Conservation (phyloP, 352 stramenopile species). For the Pythium periplocum region DNA sequence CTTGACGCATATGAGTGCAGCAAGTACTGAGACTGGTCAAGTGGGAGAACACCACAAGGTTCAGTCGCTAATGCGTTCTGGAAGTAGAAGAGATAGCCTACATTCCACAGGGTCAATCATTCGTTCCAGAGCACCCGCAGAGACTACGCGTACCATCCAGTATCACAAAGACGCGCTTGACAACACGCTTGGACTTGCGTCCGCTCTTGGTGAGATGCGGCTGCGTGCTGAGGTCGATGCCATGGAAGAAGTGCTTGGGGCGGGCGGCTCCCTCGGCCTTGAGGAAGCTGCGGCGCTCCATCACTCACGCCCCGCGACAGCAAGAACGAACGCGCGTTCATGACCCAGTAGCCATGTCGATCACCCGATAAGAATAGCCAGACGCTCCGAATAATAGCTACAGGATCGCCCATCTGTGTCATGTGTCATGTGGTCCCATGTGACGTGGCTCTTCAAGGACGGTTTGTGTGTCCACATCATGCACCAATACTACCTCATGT, state of each 20-base stretch:
- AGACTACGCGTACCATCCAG: slow-evolving; percentile 35
- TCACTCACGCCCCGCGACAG: slow-evolving; percentile 1
- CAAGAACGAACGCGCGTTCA: background rate
- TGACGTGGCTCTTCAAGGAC: background rate
- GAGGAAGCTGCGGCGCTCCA: slow-evolving; percentile 21
- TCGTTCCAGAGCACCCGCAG: too few relatives aligned
- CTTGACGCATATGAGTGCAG: slow-evolving; percentile 70
- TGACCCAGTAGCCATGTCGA: too few relatives aligned
- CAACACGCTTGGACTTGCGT: slow-evolving; percentile 53
- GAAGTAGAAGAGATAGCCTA: slow-evolving; percentile 83
- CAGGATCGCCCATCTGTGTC: too few relatives aligned
- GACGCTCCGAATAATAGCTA: background rate
- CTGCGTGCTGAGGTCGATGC: slow-evolving; percentile 55
- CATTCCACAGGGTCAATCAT: background rate
- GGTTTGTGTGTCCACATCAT: slow-evolving; percentile 1
- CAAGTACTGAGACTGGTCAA: slow-evolving; percentile 63
- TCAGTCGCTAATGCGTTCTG: slow-evolving; percentile 36
- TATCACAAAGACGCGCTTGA: slow-evolving; percentile 73
- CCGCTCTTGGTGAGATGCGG: slow-evolving; percentile 72
- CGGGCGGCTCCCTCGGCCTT: background rate
- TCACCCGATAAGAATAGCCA: background rate
- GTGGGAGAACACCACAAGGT: slow-evolving; percentile 54
- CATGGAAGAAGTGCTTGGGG: slow-evolving; percentile 41
- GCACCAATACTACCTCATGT: background rate
- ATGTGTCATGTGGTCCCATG: too few relatives aligned